A percentile compares a stretch with the other conserved stretches of the same genome.
These are phyloP conservation scores for Trametes pubescens DNA, from an alignment of 1,284 basidiomycete genomes.

Conservation along the genomic window DNA sequence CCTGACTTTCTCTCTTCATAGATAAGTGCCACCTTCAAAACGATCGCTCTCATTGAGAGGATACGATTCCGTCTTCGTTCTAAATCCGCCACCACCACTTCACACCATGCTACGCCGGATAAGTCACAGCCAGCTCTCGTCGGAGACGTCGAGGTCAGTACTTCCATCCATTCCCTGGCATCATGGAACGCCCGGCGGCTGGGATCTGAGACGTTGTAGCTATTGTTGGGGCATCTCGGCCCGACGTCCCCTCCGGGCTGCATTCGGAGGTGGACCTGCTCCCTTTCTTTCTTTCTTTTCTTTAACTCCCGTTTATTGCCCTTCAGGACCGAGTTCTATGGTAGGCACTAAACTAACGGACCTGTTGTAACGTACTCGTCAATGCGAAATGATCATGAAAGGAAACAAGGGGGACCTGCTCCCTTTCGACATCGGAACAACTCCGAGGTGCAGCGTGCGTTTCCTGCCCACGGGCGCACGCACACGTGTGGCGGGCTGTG, in stretches of 20 bases:
- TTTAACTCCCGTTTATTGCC: no score
- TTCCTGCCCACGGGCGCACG: not conserved
- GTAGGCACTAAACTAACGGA: no score
- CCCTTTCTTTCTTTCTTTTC: not conserved
- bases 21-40: not conserved
- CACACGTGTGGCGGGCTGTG: no score
- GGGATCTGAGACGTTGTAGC: not conserved
- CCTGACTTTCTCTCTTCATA: not conserved
- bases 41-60: not conserved
- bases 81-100: not conserved
- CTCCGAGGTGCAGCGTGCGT: not conserved
- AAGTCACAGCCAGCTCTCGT: no score
- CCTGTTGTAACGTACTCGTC: no score
- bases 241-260: constrained; percentile 2
- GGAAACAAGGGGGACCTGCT: not conserved
- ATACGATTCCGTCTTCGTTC: not conserved
- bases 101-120: not conserved
- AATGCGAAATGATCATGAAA: no score
- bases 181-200: not conserved
- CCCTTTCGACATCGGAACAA: not conserved
- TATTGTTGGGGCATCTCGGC: not conserved
- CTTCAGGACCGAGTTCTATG: no score
- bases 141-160: no score
- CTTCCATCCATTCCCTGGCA: not conserved
- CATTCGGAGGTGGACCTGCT: not conserved